These are phyloP conservation scores for Darksidea phi DNA, from an alignment of 495 filamentous ascomycete species.

Conservation along the genomic window DNA sequence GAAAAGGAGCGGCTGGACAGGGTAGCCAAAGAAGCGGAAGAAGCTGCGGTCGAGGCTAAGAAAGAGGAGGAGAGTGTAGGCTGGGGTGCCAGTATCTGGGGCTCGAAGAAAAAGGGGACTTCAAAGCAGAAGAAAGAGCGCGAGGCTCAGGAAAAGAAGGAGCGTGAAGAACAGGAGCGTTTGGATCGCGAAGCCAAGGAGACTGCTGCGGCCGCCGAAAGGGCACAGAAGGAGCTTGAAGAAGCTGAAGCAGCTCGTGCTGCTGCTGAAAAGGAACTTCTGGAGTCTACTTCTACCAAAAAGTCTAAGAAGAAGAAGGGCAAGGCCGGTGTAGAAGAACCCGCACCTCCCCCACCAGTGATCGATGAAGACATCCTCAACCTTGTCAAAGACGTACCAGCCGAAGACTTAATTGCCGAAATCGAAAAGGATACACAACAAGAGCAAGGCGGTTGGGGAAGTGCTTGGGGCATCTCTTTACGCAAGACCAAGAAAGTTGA, in stretches of 20 bases:
- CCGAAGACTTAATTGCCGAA: constrained; percentile 28
- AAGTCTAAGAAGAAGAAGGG: constrained; percentile 39
- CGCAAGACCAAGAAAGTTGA: constrained; percentile 30
- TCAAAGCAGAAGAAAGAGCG: constrained; percentile 15
- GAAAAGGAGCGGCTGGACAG: constrained; percentile 17
- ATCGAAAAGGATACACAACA: constrained; percentile 22
- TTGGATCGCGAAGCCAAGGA: constrained; percentile 33
- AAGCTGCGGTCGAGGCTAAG: constrained; percentile 25
- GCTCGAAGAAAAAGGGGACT: constrained; percentile 25
- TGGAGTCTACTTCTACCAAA: constrained; percentile 37
- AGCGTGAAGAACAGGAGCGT: constrained; percentile 25
- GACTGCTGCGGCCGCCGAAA: constrained; percentile 29
- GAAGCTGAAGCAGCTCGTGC: constrained; percentile 36
- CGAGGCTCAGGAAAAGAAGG: constrained; percentile 20
- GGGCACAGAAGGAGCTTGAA: constrained; percentile 31
- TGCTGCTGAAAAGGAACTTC: constrained; percentile 41
- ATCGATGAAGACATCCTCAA: constrained; percentile 34
- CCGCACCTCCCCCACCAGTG: constrained; percentile 7
- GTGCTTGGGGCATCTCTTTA: constrained; percentile 31
- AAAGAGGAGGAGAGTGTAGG: constrained; percentile 19
- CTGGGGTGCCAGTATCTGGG: constrained; percentile 15
- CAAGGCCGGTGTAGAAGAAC: constrained; percentile 11
- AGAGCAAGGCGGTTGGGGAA: constrained; percentile 32
- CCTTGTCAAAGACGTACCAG: constrained; percentile 25
- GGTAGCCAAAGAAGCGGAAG: constrained; percentile 36